Conservation (phyloP, 345 rosid genomes). For the Salix arbutifolia region DNA sequence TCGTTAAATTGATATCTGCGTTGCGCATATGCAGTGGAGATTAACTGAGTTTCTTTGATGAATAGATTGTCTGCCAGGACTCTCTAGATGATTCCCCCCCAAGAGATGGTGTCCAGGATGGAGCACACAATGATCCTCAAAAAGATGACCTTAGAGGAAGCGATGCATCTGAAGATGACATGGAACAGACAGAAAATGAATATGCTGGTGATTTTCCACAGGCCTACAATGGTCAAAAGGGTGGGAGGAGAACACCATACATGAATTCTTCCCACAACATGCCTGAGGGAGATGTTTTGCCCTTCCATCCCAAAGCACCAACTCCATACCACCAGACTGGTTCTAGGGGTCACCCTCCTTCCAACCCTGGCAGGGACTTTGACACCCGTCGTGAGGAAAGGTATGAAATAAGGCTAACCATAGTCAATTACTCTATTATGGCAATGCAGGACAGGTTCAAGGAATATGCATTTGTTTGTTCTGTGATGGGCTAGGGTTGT, state of each 20-base stretch:
- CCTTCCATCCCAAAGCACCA: constrained; percentile 29
- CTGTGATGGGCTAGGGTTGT: not conserved
- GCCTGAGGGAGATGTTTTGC: constrained; percentile 43
- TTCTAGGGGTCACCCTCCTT: constrained; percentile 36
- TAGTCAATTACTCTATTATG: not conserved
- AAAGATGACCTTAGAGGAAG: constrained; percentile 34
- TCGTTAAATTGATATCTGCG: constrained; percentile 5
- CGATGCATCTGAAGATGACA: constrained; percentile 36
- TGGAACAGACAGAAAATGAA: constrained; percentile 26
- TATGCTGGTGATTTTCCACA: constrained; percentile 33
- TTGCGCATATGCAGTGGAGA: constrained; percentile 11
- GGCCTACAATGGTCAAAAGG: constrained; percentile 28
- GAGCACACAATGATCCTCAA: constrained; percentile 32
- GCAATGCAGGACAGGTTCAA: not conserved
- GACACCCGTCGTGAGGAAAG: constrained; percentile 41
- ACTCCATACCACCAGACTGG: constrained; percentile 24
- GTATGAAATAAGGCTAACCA: constrained; percentile 25
- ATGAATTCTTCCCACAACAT: constrained; percentile 34
- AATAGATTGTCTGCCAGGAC: constrained; percentile 82
- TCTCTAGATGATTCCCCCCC: constrained; percentile 47
- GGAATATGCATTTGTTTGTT: not conserved
- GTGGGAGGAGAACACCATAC: constrained; percentile 26
- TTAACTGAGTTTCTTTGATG: constrained; percentile 32
- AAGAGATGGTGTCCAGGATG: constrained; percentile 38
- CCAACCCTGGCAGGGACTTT: constrained; percentile 31